phyloP scores from a whole-genome alignment of 768 basidiomycete genomes.

The Tricholomella constricta region DNA sequence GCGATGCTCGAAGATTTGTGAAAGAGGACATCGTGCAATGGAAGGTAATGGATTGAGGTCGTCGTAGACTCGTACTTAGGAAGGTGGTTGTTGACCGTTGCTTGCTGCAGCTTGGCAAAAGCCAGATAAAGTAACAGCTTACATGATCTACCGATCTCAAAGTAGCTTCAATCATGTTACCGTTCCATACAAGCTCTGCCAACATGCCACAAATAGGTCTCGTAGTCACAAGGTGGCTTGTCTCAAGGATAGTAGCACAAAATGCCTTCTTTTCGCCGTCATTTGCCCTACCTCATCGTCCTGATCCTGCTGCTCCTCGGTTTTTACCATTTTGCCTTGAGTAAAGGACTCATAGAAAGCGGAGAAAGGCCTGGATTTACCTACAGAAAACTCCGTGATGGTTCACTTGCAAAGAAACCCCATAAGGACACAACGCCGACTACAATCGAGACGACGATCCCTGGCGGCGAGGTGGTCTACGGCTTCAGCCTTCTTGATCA shows the following conservation, averaged over 20 bases:
- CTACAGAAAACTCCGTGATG: background rate
- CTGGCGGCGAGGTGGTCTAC: conserved; percentile 42
- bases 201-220: too few relatives aligned
- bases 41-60: background rate
- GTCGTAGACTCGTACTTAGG: too few relatives aligned
- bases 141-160: too few relatives aligned
- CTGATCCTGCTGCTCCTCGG: conserved; percentile 6
- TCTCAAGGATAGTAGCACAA: too few relatives aligned
- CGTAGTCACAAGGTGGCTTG: too few relatives aligned
- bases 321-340: background rate
- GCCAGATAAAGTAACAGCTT: background rate
- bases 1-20: conserved; percentile 28
- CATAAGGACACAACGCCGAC: conserved; percentile 3
- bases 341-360: background rate
- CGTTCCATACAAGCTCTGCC: too few relatives aligned
- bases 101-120: background rate
- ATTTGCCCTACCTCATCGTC: conserved; percentile 1
- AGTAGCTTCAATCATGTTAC: too few relatives aligned
- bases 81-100: background rate
- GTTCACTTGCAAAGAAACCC: background rate
- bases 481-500: conserved; percentile 79
- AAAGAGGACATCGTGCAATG: conserved; percentile 28
- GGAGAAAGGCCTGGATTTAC: background rate
- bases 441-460: conserved; percentile 28
- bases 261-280: conserved; percentile 14